These are phyloP conservation scores for Diaporthe citri DNA, from an alignment of 2,329 filamentous ascomycete genomes.

Conservation along the genomic window DNA sequence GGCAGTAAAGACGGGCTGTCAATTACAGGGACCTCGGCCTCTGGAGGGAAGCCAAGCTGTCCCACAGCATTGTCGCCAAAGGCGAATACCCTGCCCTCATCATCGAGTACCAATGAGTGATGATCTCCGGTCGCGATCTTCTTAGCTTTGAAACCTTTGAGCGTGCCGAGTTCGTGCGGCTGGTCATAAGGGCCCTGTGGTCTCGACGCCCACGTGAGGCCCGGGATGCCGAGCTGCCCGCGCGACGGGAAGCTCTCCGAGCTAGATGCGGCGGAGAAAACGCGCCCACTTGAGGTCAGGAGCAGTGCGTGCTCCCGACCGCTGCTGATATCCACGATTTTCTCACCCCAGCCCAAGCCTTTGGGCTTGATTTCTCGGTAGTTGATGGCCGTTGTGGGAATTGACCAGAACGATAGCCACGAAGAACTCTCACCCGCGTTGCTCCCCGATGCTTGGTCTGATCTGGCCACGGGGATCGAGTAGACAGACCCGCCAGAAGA, in stretches of 20 bases:
- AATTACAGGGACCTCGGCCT: conserved; percentile 69
- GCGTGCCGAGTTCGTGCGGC: conserved; percentile 80
- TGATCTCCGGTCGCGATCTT: conserved; percentile 87
- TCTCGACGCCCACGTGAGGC: conserved; percentile 82
- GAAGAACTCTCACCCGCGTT: conserved; percentile 59
- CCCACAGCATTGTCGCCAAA: conserved; percentile 94
- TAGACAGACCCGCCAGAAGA: conserved; percentile 83
- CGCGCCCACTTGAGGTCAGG: conserved; percentile 84
- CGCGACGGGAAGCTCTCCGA: conserved; percentile 81
- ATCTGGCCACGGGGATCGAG: conserved; percentile 81
- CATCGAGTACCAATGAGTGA: conserved; percentile 85
- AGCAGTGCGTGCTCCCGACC: conserved; percentile 90
- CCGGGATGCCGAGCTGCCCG: conserved; percentile 90
- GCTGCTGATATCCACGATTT: conserved; percentile 78
- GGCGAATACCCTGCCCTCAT: conserved; percentile 81
- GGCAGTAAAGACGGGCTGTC: conserved; percentile 80
- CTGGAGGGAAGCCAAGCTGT: conserved; percentile 87
- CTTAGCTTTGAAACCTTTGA: conserved; percentile 78
- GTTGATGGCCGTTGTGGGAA: conserved; percentile 61
- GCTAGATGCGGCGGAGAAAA: conserved; percentile 90
- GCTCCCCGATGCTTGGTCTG: conserved; percentile 74
- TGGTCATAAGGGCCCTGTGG: conserved; percentile 84
- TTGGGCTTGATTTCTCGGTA: conserved; percentile 80
- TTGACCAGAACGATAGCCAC: conserved; percentile 82
- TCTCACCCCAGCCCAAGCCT: conserved; percentile 76